Evolutionary conservation across 352 stramenopile species (phyloP), one percentile per base, ranked within the genome.

Genomic region (Thraustochytrium sp.): DNA sequence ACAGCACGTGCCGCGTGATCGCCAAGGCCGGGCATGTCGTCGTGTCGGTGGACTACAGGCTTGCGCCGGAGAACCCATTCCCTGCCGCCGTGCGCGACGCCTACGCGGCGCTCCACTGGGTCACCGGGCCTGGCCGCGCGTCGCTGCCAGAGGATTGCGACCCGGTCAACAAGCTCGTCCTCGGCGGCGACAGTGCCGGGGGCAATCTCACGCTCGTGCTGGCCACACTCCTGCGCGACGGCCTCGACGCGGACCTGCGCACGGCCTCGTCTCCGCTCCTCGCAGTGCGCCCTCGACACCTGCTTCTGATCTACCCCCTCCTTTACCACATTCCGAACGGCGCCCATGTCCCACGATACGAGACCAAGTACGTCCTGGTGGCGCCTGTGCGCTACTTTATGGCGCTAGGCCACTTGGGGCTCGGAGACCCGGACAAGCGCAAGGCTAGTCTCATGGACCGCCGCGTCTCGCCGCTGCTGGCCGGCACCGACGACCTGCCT

Each of bases 201-300:
- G 68, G 68, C 29, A 80, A 61, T 26, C 26, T 80, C 1, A 34
- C 68, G 8, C n/a, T 51, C 11, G 68, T 80, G 13, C 8, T 80
- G 9, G 48, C 42, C 23, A 29, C 68, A 21, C 68, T 80, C 11
- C 21, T 48, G 34, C 48, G 68, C 48, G 68, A 80, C 49, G 53
- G 53, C 13, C 29, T 80, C n/a, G 68, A 80, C 44, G 68, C 40
- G 21, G 53, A 80, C 68, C 31, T 80, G 63, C n/a, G n/a, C n/a
- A n/a, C n/a, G 5, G 31, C 8, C 68, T 44, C 21, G 36, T 13
- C 37, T 29, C 51, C 16, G 23, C 46, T 49, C 40, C 59, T 31
- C 9, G 1, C 21, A 21, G n/a, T 72, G 5, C 59, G 59, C 40
- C 26, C 59, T 11, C 59, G 31, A 29, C 59, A 72, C 36, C 59